Base-by-base conservation (phyloP, 306 rosid species). In the Echinosophora koreensis region DNA sequence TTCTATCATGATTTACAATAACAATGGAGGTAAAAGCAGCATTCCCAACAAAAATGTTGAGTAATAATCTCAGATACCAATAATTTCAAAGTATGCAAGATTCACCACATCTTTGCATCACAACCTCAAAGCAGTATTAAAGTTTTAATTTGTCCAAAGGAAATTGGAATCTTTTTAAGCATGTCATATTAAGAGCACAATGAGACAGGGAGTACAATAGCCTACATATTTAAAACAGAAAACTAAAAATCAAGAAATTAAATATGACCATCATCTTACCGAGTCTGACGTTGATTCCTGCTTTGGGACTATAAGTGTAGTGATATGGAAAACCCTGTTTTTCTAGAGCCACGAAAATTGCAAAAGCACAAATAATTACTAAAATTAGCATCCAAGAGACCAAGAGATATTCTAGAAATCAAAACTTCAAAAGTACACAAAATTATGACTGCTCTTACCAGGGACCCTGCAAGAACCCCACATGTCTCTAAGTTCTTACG, bases 281-380 rank as follows among this genome's bases (percentile, higher is more conserved):
- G 96, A 89, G 87, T 96, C 99, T 71, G 99, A 88, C 56, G 98
- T 96, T 32, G 99, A 88, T 73, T 96, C 99, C 82, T 92, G 99
- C 96, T 96, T 96, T 46, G 99, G 99, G 66, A 96, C 86, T 73
- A 96, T 93, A 38, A 96, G 97, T 5, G 98, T 92, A 47, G 97
- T 89, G 73, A 96, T 89, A 68, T 96, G 96, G 76, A 96, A 96
- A 67, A 93, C 93, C 93, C 95, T 92, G 86, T 96, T 93, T 82
- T 89, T 91, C 99, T 96, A 83, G 91, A 88, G 79, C 72, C 84
- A 87, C 72, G 74, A 14, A 84, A 60, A 76, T 66, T 61, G 59
- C 58, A 83, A 68, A 66, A 68, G 66, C 35, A 74, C 78, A 77
- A 83, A 81, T 73, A 79, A 58, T 74, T 14, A 42, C 73, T 37